Percentiles rank a stretch among this genome's conserved stretches.
Evolutionary conservation across 257 asterid species (phyloP).

Genomic region (Fraxinus americana): DNA sequence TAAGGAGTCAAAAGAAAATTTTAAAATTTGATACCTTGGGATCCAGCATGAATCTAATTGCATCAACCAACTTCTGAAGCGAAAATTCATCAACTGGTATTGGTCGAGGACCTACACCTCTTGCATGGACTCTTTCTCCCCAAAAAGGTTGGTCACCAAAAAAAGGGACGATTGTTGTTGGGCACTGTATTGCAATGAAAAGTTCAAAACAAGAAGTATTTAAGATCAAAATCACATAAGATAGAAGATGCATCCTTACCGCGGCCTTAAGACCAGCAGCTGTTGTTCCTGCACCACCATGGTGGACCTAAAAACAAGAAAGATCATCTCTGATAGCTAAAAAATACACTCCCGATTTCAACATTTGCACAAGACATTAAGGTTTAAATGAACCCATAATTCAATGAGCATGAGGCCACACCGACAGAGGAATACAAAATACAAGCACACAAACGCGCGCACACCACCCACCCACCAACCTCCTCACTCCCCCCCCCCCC

Average conservation of each 20-base stretch:
- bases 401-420: too few relatives aligned
- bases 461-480: too few relatives aligned
- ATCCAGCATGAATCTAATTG: constrained; percentile 50
- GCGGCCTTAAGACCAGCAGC: constrained; percentile 99
- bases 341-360: neutral
- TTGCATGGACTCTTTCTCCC: constrained; percentile 53
- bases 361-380: neutral
- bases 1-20: neutral
- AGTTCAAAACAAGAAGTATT: neutral
- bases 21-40: constrained; percentile 38
- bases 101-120: constrained; percentile 59
- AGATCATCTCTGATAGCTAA: constrained; percentile 7
- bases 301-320: constrained; percentile 76
- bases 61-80: constrained; percentile 40
- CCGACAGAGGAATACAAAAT: too few relatives aligned
- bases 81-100: constrained; percentile 54
- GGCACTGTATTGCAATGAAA: constrained; percentile 52
- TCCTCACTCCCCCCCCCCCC: too few relatives aligned
- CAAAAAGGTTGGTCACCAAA: constrained; percentile 66
- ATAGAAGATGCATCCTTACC: constrained; percentile 39
- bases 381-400: neutral
- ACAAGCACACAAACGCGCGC: too few relatives aligned
- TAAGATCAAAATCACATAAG: constrained; percentile 6
- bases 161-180: constrained; percentile 55
- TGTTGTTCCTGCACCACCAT: constrained; percentile 98